These are phyloP conservation scores for Fusarium sp. DNA, from an alignment of 2,329 filamentous ascomycete genomes.

Conservation along the genomic window DNA sequence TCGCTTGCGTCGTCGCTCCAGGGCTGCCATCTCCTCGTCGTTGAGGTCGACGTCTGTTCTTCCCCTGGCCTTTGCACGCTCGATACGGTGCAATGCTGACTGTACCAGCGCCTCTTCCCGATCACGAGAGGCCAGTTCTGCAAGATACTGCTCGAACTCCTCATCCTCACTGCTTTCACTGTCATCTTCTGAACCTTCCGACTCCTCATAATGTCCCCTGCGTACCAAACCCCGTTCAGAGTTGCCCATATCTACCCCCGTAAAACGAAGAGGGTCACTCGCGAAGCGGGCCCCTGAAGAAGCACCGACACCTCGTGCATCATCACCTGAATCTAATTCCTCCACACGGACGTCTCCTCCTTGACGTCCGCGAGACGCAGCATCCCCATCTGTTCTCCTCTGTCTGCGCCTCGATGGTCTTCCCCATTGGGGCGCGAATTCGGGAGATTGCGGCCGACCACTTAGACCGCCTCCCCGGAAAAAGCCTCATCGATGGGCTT, in stretches of 20 bases:
- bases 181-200: conserved; percentile 49
- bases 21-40: conserved; percentile 81
- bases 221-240: conserved; percentile 53
- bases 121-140: conserved; percentile 68
- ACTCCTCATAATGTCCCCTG: conserved; percentile 52
- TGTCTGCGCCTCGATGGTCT: conserved; percentile 95
- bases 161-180: conserved; percentile 52
- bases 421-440: conserved; percentile 95
- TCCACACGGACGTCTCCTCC: conserved; percentile 64
- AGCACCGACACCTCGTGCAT: conserved; percentile 66
- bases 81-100: conserved; percentile 82
- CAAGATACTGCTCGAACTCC: conserved; percentile 62
- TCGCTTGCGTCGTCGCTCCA: conserved; percentile 75
- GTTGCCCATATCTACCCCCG: conserved; percentile 67
- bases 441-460: conserved; percentile 99
- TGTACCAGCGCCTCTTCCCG: conserved; percentile 82
- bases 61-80: conserved; percentile 79
- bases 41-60: conserved; percentile 83
- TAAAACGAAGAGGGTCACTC: conserved; percentile 71
- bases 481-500: conserved; percentile 99
- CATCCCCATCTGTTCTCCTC: conserved; percentile 67
- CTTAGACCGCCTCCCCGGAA: conserved; percentile 99
- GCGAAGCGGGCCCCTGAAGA: conserved; percentile 61
- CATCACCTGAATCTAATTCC: conserved; percentile 74
- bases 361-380: conserved; percentile 54